Conservation (phyloP, 768 basidiomycete genomes). For the Dentipellis sp. region DNA sequence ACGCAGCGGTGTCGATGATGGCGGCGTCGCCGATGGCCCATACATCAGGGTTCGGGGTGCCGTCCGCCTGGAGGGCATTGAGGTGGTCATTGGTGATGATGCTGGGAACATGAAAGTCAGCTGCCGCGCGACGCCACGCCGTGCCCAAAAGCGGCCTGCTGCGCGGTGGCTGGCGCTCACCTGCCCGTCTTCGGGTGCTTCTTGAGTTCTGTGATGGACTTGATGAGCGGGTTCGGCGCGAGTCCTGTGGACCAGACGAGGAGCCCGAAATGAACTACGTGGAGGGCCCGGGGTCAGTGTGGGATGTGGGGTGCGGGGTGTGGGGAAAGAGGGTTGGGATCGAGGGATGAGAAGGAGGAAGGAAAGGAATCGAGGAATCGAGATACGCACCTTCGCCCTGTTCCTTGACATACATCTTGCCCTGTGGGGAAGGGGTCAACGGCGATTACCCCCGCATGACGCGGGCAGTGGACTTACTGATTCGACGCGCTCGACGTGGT, state of each 20-base stretch:
- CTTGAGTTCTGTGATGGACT: conserved; percentile 44
- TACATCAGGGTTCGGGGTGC: conserved; percentile 51
- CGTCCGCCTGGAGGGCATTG: conserved; percentile 48
- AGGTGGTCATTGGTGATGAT: conserved; percentile 47
- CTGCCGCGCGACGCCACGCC: background rate
- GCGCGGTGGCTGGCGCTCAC: conserved; percentile 21
- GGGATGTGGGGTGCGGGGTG: background rate
- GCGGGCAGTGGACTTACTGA: conserved; percentile 26
- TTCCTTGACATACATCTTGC: conserved; percentile 61
- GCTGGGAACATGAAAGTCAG: conserved; percentile 17
- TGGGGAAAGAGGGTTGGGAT: background rate
- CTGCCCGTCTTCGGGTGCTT: conserved; percentile 54
- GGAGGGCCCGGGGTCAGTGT: conserved; percentile 1
- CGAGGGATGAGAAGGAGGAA: background rate
- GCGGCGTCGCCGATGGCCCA: conserved; percentile 81
- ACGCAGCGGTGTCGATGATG: conserved; percentile 20
- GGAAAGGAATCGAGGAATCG: background rate
- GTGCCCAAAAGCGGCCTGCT: background rate
- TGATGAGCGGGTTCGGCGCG: conserved; percentile 71
- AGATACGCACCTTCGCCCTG: conserved; percentile 49
- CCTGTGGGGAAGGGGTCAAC: conserved; percentile 27
- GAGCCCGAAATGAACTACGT: conserved; percentile 66
- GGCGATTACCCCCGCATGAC: too few relatives aligned
- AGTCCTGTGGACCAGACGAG: conserved; percentile 87
- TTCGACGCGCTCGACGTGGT: conserved; percentile 65